Evolutionary conservation across 495 filamentous ascomycete species (phyloP).

Genomic region (Elaphomyces granulatus): DNA sequence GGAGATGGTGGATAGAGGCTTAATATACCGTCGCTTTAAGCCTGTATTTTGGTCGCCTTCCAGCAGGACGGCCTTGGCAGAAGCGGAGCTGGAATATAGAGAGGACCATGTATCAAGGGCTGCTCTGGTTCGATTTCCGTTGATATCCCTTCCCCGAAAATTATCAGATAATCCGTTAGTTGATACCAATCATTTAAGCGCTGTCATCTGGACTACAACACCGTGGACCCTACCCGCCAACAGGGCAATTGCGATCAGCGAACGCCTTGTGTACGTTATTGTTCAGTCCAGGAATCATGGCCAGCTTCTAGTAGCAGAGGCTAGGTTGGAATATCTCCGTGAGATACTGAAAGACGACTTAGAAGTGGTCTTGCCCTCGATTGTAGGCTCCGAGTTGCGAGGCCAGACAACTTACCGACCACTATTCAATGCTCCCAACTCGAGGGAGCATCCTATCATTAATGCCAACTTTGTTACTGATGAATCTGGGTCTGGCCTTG

Average conservation of each 20-base stretch:
- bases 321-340: conserved; percentile 42
- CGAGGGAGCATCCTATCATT: conserved; percentile 51
- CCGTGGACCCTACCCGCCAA: conserved; percentile 97
- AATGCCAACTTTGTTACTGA: conserved; percentile 75
- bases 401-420: conserved; percentile 50
- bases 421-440: conserved; percentile 38
- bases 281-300: conserved; percentile 41
- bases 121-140: conserved; percentile 68
- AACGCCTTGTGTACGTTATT: conserved; percentile 58
- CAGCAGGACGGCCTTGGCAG: conserved; percentile 77
- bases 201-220: conserved; percentile 92
- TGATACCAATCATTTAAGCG: conserved; percentile 36
- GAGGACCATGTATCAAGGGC: conserved; percentile 68
- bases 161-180: conserved; percentile 27
- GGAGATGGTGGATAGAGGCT: conserved; percentile 65
- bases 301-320: conserved; percentile 50
- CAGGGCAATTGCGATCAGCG: conserved; percentile 65
- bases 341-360: conserved; percentile 28
- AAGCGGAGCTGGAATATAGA: conserved; percentile 92
- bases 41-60: conserved; percentile 96
- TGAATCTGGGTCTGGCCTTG: conserved; percentile 77
- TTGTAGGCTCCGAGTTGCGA: conserved; percentile 52
- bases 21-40: conserved; percentile 80
- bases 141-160: conserved; percentile 37
- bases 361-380: conserved; percentile 37